Evolutionary conservation across 1,284 basidiomycete species (phyloP).

Genomic region (Afroboletus lepidellus): DNA sequence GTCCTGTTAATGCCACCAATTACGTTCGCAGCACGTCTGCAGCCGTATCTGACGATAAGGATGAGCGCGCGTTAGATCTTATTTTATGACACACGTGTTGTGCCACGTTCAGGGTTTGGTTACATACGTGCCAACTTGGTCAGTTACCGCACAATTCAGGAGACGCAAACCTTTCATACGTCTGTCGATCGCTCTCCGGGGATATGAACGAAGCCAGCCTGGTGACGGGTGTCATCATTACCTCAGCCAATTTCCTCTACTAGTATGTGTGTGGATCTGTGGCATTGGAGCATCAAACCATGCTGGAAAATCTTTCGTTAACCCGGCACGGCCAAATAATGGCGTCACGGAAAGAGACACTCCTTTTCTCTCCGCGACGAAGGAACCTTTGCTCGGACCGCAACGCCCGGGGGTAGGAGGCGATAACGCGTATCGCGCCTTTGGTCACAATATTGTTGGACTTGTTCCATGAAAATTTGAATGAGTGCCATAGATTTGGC

Average conservation of each 20-base stretch:
- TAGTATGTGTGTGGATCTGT: constrained; percentile 2
- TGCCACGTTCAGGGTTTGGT: constrained; percentile 11
- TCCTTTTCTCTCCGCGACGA: constrained; percentile 3
- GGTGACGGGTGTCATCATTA: constrained; percentile 20
- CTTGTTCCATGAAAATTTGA: constrained; percentile 13
- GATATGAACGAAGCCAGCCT: constrained; percentile 19
- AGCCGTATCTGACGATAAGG: constrained; percentile 32
- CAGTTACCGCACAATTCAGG: constrained; percentile 5
- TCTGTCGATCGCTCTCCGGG: constrained; percentile 29
- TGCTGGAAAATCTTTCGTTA: constrained; percentile 13
- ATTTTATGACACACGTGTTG: constrained; percentile 21
- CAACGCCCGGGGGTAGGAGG: constrained; percentile 11
- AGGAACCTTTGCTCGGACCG: constrained; percentile 4
- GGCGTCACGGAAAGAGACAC: constrained; percentile 12
- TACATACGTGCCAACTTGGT: constrained; percentile 1
- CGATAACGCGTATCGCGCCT: constrained; percentile 33
- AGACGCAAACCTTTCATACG: constrained; percentile 9
- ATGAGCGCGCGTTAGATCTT: constrained; percentile 13
- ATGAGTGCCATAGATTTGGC: constrained; percentile 13
- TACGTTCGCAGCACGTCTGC: constrained; percentile 8
- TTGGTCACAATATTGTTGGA: neutral
- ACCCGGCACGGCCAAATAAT: constrained; percentile 19
- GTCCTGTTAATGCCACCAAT: neutral
- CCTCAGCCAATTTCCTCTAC: constrained; percentile 17
- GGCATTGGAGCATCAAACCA: constrained; percentile 3